These are phyloP conservation scores for Dendrocalamus latiflorus DNA, from an alignment of 202 grass and related monocot species.

Conservation along the genomic window DNA sequence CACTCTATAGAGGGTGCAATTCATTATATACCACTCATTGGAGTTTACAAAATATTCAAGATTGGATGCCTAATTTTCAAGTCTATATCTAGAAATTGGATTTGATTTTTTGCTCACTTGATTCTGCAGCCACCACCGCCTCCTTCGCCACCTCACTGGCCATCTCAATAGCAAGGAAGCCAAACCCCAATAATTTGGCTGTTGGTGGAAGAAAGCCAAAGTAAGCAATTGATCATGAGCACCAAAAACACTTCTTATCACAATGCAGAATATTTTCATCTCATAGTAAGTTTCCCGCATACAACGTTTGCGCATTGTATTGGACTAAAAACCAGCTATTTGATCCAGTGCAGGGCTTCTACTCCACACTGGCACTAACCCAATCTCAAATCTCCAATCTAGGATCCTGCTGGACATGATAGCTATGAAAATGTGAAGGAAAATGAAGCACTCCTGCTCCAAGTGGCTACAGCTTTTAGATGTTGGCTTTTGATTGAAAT, in stretches of 20 bases:
- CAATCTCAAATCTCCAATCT: neutral
- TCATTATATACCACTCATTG: too few species aligned
- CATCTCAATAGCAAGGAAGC: conserved; percentile 30
- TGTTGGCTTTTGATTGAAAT: too few species aligned
- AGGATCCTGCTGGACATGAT: conserved; percentile 6
- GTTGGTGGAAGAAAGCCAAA: conserved; percentile 57
- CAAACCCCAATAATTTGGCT: conserved; percentile 30
- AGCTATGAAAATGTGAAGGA: conserved; percentile 23
- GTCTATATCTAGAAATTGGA: neutral
- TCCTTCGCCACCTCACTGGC: neutral
- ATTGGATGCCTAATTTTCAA: neutral
- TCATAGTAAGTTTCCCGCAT: neutral
- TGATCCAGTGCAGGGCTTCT: conserved; percentile 35
- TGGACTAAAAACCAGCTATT: neutral
- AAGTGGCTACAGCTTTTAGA: too few species aligned
- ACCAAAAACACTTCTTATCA: neutral
- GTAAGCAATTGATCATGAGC: conserved; percentile 32
- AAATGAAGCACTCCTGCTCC: neutral
- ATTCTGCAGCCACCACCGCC: conserved; percentile 45
- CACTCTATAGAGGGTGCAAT: too few species aligned
- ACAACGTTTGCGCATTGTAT: neutral
- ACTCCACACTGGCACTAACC: conserved; percentile 48
- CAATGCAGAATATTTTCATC: neutral
- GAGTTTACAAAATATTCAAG: neutral
- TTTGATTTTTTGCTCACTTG: neutral